Evolutionary conservation across 345 rosid genomes (phyloP), one percentile per base, ranked within the genome.

Genomic region (Microthlaspi erraticum): DNA sequence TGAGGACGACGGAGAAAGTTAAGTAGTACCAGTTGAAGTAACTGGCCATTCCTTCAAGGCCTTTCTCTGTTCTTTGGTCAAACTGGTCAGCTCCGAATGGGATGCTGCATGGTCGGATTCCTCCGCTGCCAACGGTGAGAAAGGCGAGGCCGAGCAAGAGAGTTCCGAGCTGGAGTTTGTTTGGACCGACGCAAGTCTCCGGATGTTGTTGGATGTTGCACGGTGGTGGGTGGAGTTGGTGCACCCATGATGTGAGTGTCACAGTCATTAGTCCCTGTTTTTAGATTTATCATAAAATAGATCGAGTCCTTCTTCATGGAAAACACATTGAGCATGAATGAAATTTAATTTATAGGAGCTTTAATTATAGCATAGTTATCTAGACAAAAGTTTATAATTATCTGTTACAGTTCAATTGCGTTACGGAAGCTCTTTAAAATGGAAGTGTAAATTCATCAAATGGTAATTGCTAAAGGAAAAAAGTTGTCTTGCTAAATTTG

Each of bases 21-120:
- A 75, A 33, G 81, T 85, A 90, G 74, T 87, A 91, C 83, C 92
- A 88, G 6, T 86, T 93, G 79, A 61, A 90, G 79, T 79, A 93
- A 70, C 93, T 90, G 39, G 45, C 83, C 64, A 82, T 79, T 45
- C 88, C 96, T 74, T 74, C 81, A 9, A 31, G 20, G 7, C 98
- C 98, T 61, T 82, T 60, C 45, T 82, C 89, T 0, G 93, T 88
- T 57, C 83, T 73, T 5, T 75, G 76, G 66, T 90, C 93, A 65
- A 93, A 88, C 54, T 93, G 97, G 66, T 90, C 97, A 0, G 82
- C 85, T 19, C 92, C 86, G 34, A 93, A 93, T 0, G 98, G 98
- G 56, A 93, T 84, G 64, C 90, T 81, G 65, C 93, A 90, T 1
- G 98, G 87, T 36, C 91, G 66, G 60, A 88, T 83, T 18, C 97